These are phyloP conservation scores for Trichophaea hybrida DNA, from an alignment of 2,329 filamentous ascomycete species.

Conservation along the genomic window DNA sequence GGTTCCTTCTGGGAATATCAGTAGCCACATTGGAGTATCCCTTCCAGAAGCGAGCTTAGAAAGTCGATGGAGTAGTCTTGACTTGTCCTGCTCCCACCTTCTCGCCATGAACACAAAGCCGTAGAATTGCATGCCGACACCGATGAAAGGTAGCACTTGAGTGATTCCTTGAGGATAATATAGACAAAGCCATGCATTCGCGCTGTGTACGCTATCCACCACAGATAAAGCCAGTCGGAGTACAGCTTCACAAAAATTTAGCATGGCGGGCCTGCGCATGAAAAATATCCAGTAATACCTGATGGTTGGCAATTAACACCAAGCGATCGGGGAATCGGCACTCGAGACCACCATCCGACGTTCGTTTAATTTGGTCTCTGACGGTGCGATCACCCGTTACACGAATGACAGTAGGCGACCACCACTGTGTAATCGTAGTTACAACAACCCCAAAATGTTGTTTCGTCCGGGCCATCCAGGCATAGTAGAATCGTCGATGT, in stretches of 20 bases:
- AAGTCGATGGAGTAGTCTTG: constrained; percentile 59
- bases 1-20: constrained; percentile 78
- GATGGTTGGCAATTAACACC: constrained; percentile 76
- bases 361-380: constrained; percentile 55
- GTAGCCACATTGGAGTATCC: constrained; percentile 72
- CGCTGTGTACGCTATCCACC: constrained; percentile 84
- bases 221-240: constrained; percentile 82
- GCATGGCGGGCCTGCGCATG: neutral
- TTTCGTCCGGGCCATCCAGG: constrained; percentile 78
- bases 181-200: constrained; percentile 74
- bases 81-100: constrained; percentile 69
- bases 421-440: constrained; percentile 70
- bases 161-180: constrained; percentile 78
- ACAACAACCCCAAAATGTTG: constrained; percentile 65
- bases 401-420: constrained; percentile 68
- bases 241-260: constrained; percentile 44
- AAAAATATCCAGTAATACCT: constrained; percentile 35
- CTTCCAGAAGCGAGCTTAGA: constrained; percentile 50
- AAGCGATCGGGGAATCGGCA: constrained; percentile 70
- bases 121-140: constrained; percentile 64
- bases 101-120: constrained; percentile 86
- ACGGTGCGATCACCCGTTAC: constrained; percentile 75
- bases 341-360: constrained; percentile 56
- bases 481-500: constrained; percentile 64
- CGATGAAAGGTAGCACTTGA: constrained; percentile 68